phyloP scores from a whole-genome alignment of 2,329 filamentous ascomycete genomes.

The Dryadomyces quercivorus region DNA sequence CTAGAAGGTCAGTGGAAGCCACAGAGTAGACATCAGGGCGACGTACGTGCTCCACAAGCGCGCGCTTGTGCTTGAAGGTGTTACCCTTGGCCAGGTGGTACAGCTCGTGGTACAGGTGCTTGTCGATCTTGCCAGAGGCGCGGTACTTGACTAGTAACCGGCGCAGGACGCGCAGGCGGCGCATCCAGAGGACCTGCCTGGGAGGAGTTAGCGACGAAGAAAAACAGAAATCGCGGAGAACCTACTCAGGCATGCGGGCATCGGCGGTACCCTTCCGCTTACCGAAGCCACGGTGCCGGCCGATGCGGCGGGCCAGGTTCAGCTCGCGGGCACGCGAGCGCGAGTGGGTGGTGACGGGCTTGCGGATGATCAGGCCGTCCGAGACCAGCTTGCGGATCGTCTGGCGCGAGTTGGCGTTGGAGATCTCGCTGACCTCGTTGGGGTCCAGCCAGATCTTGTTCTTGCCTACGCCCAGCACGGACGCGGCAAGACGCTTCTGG shows the following conservation, averaged over 20 bases:
- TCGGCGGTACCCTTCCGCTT: constrained; percentile 99
- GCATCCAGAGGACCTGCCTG: constrained; percentile 98
- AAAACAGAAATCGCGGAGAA: constrained; percentile 12
- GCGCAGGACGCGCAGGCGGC: constrained; percentile 96
- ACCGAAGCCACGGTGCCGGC: constrained; percentile 97
- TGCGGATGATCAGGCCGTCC: constrained; percentile 99
- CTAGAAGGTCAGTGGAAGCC: constrained; percentile 45
- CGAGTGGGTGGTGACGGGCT: constrained; percentile 99
- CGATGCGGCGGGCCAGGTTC: constrained; percentile 86
- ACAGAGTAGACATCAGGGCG: constrained; percentile 2
- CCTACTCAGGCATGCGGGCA: constrained; percentile 96
- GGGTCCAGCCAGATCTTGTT: constrained; percentile 99
- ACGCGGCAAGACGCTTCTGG: constrained; percentile 99
- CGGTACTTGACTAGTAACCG: constrained; percentile 99
- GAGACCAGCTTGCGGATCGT: constrained; percentile 98
- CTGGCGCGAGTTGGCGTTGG: constrained; percentile 99
- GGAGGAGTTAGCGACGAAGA: neutral
- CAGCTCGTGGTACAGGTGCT: constrained; percentile 99
- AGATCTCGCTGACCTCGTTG: constrained; percentile 98
- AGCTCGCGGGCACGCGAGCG: constrained; percentile 91
- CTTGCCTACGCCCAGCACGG: constrained; percentile 97
- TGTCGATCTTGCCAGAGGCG: constrained; percentile 99
- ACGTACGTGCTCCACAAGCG: constrained; percentile 99
- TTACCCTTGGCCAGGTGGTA: constrained; percentile 99
- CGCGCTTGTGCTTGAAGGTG: constrained; percentile 99